Percentiles rank a stretch among this genome's conserved stretches.
phyloP scores from a whole-genome alignment of 192 early-diverging fungal species.

The Backusella psychrophila region DNA sequence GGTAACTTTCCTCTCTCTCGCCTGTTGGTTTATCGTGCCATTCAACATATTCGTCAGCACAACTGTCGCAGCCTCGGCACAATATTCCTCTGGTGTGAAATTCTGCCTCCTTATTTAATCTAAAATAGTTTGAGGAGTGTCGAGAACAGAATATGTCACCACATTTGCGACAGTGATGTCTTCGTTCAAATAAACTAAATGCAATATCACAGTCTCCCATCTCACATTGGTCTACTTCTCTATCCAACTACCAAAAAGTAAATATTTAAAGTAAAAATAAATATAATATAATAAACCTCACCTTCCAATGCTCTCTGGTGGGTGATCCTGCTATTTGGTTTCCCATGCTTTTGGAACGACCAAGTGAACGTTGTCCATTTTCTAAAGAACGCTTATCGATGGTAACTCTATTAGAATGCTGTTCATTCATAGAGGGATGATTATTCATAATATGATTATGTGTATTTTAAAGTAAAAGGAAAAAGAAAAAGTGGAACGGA shows the following conservation, averaged over 20 bases:
- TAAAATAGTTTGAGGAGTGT: constrained; percentile 35
- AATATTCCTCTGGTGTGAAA: constrained; percentile 23
- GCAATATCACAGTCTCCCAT: constrained; percentile 12
- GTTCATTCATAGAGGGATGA: constrained; percentile 8
- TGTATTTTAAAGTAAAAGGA: not conserved
- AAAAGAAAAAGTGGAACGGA: not conserved
- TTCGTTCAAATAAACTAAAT: constrained; percentile 36
- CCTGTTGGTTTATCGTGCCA: constrained; percentile 2
- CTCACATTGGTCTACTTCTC: constrained; percentile 21
- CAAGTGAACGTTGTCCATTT: not conserved
- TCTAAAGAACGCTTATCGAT: not conserved
- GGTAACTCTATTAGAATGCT: not conserved
- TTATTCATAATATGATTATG: not conserved
- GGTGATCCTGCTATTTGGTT: constrained; percentile 14
- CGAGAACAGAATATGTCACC: constrained; percentile 33
- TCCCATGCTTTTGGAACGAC: not conserved
- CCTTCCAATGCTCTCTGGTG: constrained; percentile 27
- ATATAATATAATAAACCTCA: not conserved
- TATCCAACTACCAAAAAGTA: constrained; percentile 20
- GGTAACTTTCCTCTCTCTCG: not conserved
- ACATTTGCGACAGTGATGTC: constrained; percentile 40
- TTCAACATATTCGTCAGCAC: constrained; percentile 14
- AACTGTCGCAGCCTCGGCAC: constrained; percentile 30
- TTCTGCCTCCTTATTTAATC: constrained; percentile 21
- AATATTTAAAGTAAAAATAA: not conserved